Conservation (phyloP, 108 stramenopile genomes). For the Skeletonema menzelii region DNA sequence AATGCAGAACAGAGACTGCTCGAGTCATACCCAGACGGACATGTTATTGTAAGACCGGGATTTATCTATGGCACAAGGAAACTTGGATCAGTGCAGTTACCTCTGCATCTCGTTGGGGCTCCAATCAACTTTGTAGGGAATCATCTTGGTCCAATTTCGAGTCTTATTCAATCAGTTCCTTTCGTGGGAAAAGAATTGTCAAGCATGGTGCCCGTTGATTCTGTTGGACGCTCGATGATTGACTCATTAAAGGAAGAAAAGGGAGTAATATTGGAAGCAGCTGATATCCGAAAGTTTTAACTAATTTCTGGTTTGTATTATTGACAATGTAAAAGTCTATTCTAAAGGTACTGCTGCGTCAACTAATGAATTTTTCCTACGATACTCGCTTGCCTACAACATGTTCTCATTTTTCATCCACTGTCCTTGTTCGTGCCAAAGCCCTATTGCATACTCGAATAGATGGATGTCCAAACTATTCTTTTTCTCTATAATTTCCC, state of each 20-base stretch:
- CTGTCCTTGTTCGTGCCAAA: constrained; percentile 48
- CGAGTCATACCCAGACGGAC: constrained; percentile 44
- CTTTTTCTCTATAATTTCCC: constrained; percentile 32
- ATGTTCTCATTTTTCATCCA: constrained; percentile 37
- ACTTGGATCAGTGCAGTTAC: constrained; percentile 29
- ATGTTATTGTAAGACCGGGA: constrained; percentile 67
- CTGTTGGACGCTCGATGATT: constrained; percentile 38
- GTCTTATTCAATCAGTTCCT: constrained; percentile 36
- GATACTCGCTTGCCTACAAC: neutral
- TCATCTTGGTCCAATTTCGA: constrained; percentile 39
- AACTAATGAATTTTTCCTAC: neutral
- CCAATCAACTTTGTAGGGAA: constrained; percentile 40
- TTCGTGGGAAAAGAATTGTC: constrained; percentile 39
- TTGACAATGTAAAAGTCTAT: neutral
- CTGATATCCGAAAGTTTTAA: constrained; percentile 32
- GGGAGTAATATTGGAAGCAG: constrained; percentile 42
- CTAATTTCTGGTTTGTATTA: neutral
- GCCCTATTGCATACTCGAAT: constrained; percentile 44
- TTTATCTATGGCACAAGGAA: constrained; percentile 65
- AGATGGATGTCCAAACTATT: constrained; percentile 47
- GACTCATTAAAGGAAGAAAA: constrained; percentile 9
- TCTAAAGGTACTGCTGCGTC: neutral
- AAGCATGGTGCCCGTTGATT: constrained; percentile 45
- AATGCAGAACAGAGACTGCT: constrained; percentile 62
- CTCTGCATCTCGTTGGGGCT: constrained; percentile 40